phyloP scores from a whole-genome alignment of 2,329 filamentous ascomycete genomes.

The Trichoderma guizhouense region DNA sequence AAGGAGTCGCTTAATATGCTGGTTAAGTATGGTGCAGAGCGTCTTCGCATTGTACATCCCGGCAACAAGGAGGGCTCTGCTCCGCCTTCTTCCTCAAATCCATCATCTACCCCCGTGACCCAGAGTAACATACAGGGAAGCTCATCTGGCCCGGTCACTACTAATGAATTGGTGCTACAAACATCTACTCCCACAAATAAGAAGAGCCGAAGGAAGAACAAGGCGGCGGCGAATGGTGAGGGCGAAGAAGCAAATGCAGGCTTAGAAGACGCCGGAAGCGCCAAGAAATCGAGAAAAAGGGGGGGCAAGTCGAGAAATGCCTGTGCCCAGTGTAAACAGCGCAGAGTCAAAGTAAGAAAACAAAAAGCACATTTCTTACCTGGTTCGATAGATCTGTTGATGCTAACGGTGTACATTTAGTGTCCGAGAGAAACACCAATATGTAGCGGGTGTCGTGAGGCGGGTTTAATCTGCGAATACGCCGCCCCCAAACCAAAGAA shows the following conservation, averaged over 20 bases:
- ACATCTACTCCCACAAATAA: conserved; percentile 20
- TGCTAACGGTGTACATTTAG: conserved; percentile 28
- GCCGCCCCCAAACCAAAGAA: conserved; percentile 32
- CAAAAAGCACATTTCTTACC: neutral
- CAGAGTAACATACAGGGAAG: conserved; percentile 23
- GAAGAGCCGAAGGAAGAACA: neutral
- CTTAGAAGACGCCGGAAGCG: neutral
- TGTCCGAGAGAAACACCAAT: conserved; percentile 41
- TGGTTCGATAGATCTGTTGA: neutral
- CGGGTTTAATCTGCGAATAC: conserved; percentile 38
- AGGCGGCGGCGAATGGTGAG: neutral
- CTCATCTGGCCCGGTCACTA: conserved; percentile 29
- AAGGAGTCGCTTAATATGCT: conserved; percentile 55
- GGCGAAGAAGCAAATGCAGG: neutral
- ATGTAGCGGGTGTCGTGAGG: conserved; percentile 37
- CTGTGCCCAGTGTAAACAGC: conserved; percentile 35
- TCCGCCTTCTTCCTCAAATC: conserved; percentile 28
- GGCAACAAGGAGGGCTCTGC: conserved; percentile 34
- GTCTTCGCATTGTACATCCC: conserved; percentile 55
- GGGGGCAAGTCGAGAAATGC: conserved; percentile 32
- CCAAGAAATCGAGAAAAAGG: conserved; percentile 24
- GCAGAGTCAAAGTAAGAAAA: conserved; percentile 38
- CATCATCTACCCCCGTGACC: conserved; percentile 23
- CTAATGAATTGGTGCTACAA: conserved; percentile 31
- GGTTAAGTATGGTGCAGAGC: conserved; percentile 54